Base-by-base conservation (phyloP, 2,329 filamentous ascomycete species). In the Paecilomyces variotii region DNA sequence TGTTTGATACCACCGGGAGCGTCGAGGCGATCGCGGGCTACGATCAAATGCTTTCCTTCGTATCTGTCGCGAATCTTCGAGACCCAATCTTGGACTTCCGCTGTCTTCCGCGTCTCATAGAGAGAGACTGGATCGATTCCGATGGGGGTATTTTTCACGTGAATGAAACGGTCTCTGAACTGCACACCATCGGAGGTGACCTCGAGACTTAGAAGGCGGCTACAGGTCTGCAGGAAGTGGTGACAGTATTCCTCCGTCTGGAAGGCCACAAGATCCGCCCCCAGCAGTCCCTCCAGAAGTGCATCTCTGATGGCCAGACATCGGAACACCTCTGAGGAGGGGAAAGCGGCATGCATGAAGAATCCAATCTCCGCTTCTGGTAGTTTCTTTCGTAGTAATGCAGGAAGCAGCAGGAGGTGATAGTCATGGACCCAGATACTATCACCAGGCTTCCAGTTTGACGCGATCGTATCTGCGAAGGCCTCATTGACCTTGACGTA, bases 361-460 rank as follows among this genome's bases (percentile, higher is more conserved):
- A 97, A 93, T 9, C 93, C 93, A 66, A 97, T 97, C 76, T 95
- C 89, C 24, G 91, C 91, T 60, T 96, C 88, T 0, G 93, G 91
- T 1, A 77, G 51, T 78, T 89, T 91, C 75, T 93, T 85, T 34
- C 93, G 88, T 53, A 97, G 80, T 87, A 97, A 91, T 45, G 79
- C 81, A 3, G 93, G 92, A 2, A 97, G 89, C 9, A 96, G 80
- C 2, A 97, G 82, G 49, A 97, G 82, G 72, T 97, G 93, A 71
- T 97, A 97, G 73, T 97, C 93, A 71, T 97, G 91, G 49, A 97
- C 80, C 93, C 93, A 97, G 68, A 97, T 88, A 54, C 88, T 85
- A 70, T 97, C 93, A 52, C 90, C 91, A 26, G 88, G 85, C 78
- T 95, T 96, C 87, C 92, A 97, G 75, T 91, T 89, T 70, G 87